Evolutionary conservation across 176 grass and related monocot species (phyloP), one percentile per base, ranked within the genome.

Genomic region (Triticum dicoccoides): DNA sequence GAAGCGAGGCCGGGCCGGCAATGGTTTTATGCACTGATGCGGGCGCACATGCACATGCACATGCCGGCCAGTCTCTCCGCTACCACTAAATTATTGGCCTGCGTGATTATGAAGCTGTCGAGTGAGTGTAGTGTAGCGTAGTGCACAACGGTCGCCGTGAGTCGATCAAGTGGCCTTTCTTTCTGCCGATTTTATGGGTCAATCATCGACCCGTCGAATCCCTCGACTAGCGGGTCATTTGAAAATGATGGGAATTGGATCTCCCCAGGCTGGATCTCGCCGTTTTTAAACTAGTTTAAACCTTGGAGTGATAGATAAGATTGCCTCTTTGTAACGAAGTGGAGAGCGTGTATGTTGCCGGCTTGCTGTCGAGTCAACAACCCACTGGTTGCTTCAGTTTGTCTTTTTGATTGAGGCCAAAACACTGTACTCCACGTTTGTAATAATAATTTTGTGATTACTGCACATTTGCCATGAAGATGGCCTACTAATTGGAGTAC

Each of bases 21-120:
- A 3, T 37, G 24, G 24, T 23, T 49, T 42, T 29, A 54, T 44
- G n/a, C 54, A 83, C 24, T 25, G 24, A 25, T 25, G 24, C 3
- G 56, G 18, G 80, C 41, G 83, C 88, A 89, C 81, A 74, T 89
- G 87, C 88, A 89, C 81, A 74, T 89, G 87, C 54, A 30, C 29
- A 30, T 30, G 29, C 54, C 56, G 65, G 61, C 45, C 78, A 51
- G 42, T 74, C 30, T 41, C 69, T 9, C 61, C 78, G 59, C 65
- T 64, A 17, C 0, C 69, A 61, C 11, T 39, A 62, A 64, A 80
- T 80, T 63, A 47, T 73, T 73, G 29, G 17, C 45, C 64, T 64
- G 21, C 73, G 38, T 65, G 56, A 64, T 86, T 30, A 44, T 79
- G 74, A 42, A 59, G 47, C 49, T 79, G 47, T 79, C 65, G 49